Evolutionary conservation across 805 yeast species (phyloP), one percentile per base, ranked within the genome.

Genomic region (Candida wancherniae): DNA sequence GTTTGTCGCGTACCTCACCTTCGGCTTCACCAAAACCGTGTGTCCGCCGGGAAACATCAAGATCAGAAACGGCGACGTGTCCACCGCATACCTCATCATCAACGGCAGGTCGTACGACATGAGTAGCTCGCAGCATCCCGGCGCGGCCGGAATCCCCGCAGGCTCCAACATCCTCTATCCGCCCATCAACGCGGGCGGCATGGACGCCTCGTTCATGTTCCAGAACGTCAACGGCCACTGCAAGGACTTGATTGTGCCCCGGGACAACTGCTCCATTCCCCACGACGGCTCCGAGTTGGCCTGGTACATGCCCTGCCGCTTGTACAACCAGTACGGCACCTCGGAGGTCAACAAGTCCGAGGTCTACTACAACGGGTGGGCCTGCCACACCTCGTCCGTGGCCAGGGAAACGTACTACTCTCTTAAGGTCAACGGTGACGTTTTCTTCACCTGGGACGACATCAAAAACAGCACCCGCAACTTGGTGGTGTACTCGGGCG

Each of bases 251-350:
- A 81, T 92, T 34, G 68, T 52, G 4, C 94, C 96, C 26, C 75
- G 74, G 42, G 73, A 61, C 3, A 72, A 79, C 50, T 73, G 84
- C 45, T 47, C 80, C 0, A 88, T 88, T 36, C 97, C 97, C 1
- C 44, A 41, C 28, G 67, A 73, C 34, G 68, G 61, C 23, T 71
- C 73, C 19, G 78, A 73, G 15, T 55, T 90, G 45, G 97, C 94
- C 11, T 88, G 96, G 95, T 92, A 92, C 60, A 86, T 88, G 80
- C 97, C 98, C 3, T 92, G 98, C 65, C 77, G 80, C 45, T 39
- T 83, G 19, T 63, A 74, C 31, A 58, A 63, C 24, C 81, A 75
- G 45, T 84, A 85, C 53, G 95, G 95, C 4, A 69, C 92, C 1
- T 57, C 83, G 2, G 34, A 58, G 17, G 83, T 84, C 22, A 83